These are phyloP conservation scores for Acanthamoeba pearcei DNA, from an alignment of 208 protist species.

Conservation along the genomic window DNA sequence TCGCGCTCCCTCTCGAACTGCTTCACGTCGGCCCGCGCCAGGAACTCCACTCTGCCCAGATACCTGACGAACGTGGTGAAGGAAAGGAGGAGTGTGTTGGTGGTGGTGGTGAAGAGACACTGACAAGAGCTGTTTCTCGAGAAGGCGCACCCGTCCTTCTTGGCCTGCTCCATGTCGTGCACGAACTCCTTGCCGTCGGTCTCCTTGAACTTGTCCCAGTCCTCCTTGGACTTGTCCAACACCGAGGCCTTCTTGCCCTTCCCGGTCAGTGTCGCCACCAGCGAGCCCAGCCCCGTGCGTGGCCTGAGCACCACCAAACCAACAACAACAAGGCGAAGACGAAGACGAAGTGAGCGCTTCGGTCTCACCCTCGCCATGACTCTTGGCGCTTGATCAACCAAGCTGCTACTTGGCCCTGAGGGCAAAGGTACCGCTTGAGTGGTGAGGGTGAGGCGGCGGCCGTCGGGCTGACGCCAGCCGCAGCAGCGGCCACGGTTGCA, in stretches of 20 bases:
- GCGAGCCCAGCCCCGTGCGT: conserved; percentile 3
- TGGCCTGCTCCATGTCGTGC: conserved; percentile 70
- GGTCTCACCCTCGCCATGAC: too few relatives aligned
- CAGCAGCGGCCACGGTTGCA: too few relatives aligned
- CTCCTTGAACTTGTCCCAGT: conserved; percentile 69
- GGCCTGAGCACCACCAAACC: background rate
- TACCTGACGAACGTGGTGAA: background rate
- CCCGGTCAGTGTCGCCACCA: conserved; percentile 45
- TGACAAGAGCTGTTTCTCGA: too few relatives aligned
- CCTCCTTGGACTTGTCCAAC: conserved; percentile 30
- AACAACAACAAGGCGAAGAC: too few relatives aligned
- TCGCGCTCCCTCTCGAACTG: conserved; percentile 65
- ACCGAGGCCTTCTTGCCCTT: conserved; percentile 68
- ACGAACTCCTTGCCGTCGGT: conserved; percentile 65
- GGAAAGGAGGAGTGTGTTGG: too few relatives aligned
- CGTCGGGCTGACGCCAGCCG: too few relatives aligned
- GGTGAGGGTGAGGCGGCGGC: background rate
- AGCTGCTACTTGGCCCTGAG: background rate
- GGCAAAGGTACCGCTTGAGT: conserved; percentile 8
- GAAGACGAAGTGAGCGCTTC: too few relatives aligned
- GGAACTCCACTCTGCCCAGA: conserved; percentile 45
- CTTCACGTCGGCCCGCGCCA: conserved; percentile 39
- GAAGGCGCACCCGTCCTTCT: conserved; percentile 38
- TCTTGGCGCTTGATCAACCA: too few relatives aligned
- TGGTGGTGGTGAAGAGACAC: too few relatives aligned